Evolutionary conservation across 495 filamentous ascomycete genomes (phyloP), one percentile per base, ranked within the genome.

Genomic region (Penicillium desertorum): DNA sequence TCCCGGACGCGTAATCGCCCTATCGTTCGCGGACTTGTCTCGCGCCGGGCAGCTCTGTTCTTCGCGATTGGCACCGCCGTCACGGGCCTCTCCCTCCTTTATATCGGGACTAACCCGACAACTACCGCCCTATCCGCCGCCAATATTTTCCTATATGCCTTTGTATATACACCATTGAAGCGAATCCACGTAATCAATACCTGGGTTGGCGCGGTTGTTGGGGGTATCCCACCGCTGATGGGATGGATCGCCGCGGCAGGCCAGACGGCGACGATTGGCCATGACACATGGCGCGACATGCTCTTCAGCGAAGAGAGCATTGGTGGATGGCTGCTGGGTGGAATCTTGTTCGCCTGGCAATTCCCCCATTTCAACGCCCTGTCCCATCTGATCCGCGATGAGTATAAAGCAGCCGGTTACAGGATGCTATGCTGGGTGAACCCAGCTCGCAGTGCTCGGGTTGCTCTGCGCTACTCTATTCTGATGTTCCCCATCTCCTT

Each of bases 331-430:
- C 71, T 98, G 7, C 76, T 96, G 1, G 95, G 89, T 5, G 84
- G 81, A 0, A 74, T 97, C 30, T 76, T 98, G 7, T 95, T 96
- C 57, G 89, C 91, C 1, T 98, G 94, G 94, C 94, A 98, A 70
- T 98, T 98, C 65, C 91, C 94, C 12, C 94, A 98, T 69, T 98
- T 98, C 77, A 97, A 96, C 77, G 86, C 91, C 0, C 77, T 98
- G 10, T 91, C 88, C 22, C 94, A 91, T 81, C 74, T 82, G 10
- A 94, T 98, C 55, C 79, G 90, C 8, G 88, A 96, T 1, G 95
- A 98, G 64, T 98, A 98, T 74, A 86, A 83, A 61, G 77, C 79
- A 7, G 94, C 92, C 0, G 94, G 94, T 0, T 90, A 97, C 70
- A 78, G 87, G 58, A 98, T 98, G 94, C 82, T 97, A 22, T 82